Evolutionary conservation across 805 yeast species (phyloP), one percentile per base, ranked within the genome.

Genomic region (Blastobotrys parvus): DNA sequence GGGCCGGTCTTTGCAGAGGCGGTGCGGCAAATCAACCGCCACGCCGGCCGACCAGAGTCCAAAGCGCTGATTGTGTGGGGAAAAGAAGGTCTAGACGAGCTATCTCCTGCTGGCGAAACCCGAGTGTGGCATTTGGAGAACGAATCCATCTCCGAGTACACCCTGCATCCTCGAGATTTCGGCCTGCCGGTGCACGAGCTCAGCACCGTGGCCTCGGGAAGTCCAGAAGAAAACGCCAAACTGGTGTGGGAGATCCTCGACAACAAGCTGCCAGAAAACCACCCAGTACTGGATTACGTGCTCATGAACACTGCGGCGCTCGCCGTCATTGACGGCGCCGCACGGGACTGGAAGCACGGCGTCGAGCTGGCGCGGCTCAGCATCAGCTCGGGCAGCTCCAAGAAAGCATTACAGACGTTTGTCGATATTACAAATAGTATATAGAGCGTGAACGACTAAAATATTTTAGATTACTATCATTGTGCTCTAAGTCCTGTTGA

Each of bases 21-120:
- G 1, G 85, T 88, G 1, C 68, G 78, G 6, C 64, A 70, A 43
- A 67, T 92, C 46, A 84, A 84, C 47, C 58, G 60, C 38, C 62
- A 65, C 29, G 66, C 67, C 18, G 67, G 69, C 6, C 67, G 69
- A 47, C 62, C 66, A 37, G 59, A 65, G 1, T 65, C 45, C 46
- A 59, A 45, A 4, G 84, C 94, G 1, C 75, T 89, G 77, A 83
- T 92, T 17, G 99, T 92, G 16, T 90, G 84, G 78, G 99, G 99
- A 10, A 80, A 80, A 42, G 77, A 84, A 39, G 95, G 96, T 0
- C 68, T 92, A 23, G 99, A 92, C 59, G 98, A 92, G 65, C 83
- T 92, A 29, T 82, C 96, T 1, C 96, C 97, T 2, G 76, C 81
- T 23, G 97, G 97, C 0, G 63, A 68, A 43, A 82, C 96, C 2